Conservation (phyloP, 257 asterid species). For the Forsythia viridissima region DNA sequence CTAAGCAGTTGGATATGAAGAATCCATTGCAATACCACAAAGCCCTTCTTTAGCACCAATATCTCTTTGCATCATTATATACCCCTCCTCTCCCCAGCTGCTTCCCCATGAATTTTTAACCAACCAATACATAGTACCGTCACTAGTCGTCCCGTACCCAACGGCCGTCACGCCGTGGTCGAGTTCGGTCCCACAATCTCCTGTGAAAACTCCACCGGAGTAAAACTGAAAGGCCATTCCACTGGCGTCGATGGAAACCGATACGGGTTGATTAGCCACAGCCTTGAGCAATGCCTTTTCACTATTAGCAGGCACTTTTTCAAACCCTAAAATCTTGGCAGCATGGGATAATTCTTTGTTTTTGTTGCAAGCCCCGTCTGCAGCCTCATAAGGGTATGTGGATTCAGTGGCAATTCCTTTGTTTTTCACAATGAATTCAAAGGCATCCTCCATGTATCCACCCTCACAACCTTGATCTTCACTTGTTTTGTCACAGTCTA, state of each 20-base stretch:
- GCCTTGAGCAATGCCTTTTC: conserved; percentile 34
- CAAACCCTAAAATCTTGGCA: conserved; percentile 30
- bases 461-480: conserved; percentile 40
- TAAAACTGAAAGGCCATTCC: conserved; percentile 34
- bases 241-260: conserved; percentile 45
- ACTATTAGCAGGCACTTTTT: conserved; percentile 31
- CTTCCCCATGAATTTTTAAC: conserved; percentile 44
- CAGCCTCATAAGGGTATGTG: conserved; percentile 34
- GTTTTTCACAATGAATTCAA: conserved; percentile 30
- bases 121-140: conserved; percentile 40
- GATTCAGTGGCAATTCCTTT: conserved; percentile 36
- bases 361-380: conserved; percentile 29
- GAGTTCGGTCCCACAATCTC: conserved; percentile 34
- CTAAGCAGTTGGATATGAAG: conserved; percentile 17
- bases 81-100: conserved; percentile 36
- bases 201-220: conserved; percentile 31
- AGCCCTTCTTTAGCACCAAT: conserved; percentile 36
- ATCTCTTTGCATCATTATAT: conserved; percentile 32
- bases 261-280: conserved; percentile 39
- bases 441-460: conserved; percentile 44
- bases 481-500: conserved; percentile 36
- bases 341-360: conserved; percentile 22
- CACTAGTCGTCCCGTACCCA: conserved; percentile 25
- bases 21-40: conserved; percentile 42
- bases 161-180: conserved; percentile 40